Evolutionary conservation across 2,329 filamentous ascomycete species (phyloP), one percentile per base, ranked within the genome.

Genomic region (Penicillium sp.): DNA sequence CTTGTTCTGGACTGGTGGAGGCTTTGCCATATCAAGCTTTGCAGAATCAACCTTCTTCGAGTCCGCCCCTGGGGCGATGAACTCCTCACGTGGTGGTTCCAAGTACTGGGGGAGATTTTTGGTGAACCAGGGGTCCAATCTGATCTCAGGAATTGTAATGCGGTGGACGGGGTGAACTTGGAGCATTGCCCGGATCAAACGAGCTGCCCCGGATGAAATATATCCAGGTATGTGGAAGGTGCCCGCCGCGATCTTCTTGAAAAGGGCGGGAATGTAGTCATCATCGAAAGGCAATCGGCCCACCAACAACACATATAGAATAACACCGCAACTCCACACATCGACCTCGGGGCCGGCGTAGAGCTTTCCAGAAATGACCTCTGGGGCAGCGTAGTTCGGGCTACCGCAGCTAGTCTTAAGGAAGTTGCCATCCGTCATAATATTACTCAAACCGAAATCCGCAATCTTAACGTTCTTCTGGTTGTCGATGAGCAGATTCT

Each of bases 371-470:
- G 92, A 94, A 69, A 99, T 97, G 58, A 99, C 94, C 74, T 99
- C 94, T 7, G 94, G 94, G 1, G 94, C 94, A 13, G 94, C 94
- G 74, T 99, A 99, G 75, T 99, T 99, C 40, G 94, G 94, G 71
- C 93, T 97, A 51, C 94, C 94, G 69, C 94, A 99, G 72, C 92
- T 97, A 1, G 94, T 99, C 79, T 97, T 97, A 68, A 99, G 84
- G 72, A 99, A 99, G 73, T 99, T 99, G 26, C 94, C 94, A 72
- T 99, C 94, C 0, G 94, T 97, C 94, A 99, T 99, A 77, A 99
- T 99, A 73, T 99, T 99, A 79, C 93, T 97, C 55, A 99, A 81
- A 56, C 94, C 94, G 66, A 99, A 99, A 76, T 99, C 94, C 68
- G 94, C 94, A 78, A 99, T 99, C 80, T 99, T 99, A 76, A 99